Percentiles rank a stretch among this genome's conserved stretches.
phyloP scores from a whole-genome alignment of 2,329 filamentous ascomycete species.

The Keithomyces neogunnii region DNA sequence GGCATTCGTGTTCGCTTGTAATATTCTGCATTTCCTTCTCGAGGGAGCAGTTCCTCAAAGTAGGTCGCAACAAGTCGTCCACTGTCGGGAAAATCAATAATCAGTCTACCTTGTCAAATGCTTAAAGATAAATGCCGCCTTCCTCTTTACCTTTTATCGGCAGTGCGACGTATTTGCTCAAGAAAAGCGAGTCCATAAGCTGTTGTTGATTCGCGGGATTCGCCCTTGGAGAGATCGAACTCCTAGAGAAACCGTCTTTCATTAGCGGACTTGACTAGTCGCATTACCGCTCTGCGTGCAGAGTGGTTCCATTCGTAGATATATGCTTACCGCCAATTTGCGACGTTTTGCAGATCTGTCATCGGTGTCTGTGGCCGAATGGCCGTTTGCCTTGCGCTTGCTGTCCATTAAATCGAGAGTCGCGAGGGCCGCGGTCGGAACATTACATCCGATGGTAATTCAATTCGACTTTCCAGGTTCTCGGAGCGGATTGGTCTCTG shows the following conservation, averaged over 20 bases:
- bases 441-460: conserved; percentile 16
- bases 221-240: conserved; percentile 44
- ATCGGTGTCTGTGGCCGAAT: conserved; percentile 34
- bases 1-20: conserved; percentile 71
- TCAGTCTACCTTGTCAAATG: not conserved
- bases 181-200: conserved; percentile 65
- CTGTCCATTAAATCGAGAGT: conserved; percentile 37
- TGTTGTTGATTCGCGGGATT: conserved; percentile 61
- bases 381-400: conserved; percentile 47
- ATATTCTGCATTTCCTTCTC: conserved; percentile 60
- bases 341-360: conserved; percentile 49
- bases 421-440: conserved; percentile 14
- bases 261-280: not conserved
- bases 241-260: conserved; percentile 15
- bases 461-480: conserved; percentile 9
- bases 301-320: not conserved
- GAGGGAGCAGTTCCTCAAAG: conserved; percentile 64
- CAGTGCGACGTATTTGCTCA: conserved; percentile 64
- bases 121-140: conserved; percentile 34
- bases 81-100: conserved; percentile 27
- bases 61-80: conserved; percentile 66
- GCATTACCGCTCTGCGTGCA: not conserved
- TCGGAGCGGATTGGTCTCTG: not conserved
- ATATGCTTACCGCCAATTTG: conserved; percentile 38
- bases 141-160: conserved; percentile 66